Evolutionary conservation across 106 monocot genomes (phyloP).

Genomic region (Cymbidium sinense): DNA sequence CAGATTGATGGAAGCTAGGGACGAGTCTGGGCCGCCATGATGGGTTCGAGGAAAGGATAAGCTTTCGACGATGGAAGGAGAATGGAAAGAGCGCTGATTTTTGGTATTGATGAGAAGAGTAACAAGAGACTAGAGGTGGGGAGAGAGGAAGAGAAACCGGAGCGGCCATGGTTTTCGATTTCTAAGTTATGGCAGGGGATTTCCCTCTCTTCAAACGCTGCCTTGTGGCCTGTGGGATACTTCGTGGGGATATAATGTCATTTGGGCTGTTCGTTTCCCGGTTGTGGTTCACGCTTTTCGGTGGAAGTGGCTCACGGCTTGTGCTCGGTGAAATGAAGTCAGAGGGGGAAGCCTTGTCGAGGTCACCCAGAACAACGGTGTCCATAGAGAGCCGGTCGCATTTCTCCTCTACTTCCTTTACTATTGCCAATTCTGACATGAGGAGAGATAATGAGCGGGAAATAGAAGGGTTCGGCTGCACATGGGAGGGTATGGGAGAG

Average conservation of each 20-base stretch:
- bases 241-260: background rate
- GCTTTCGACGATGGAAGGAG: background rate
- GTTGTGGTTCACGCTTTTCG: no score
- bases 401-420: no score
- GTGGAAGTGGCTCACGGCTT: no score
- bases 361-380: no score
- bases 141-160: background rate
- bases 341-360: no score
- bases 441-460: no score
- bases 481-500: no score
- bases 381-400: no score
- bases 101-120: background rate
- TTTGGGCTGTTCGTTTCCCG: background rate
- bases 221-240: background rate
- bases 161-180: background rate
- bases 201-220: background rate
- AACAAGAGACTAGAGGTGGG: background rate
- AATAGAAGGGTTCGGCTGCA: no score
- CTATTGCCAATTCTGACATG: no score
- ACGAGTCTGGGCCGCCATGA: background rate
- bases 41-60: background rate
- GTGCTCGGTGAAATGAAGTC: no score
- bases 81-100: background rate
- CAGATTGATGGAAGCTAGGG: no score
- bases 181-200: background rate